Conservation (phyloP, 257 asterid genomes). For the Anisodus acutangulus region DNA sequence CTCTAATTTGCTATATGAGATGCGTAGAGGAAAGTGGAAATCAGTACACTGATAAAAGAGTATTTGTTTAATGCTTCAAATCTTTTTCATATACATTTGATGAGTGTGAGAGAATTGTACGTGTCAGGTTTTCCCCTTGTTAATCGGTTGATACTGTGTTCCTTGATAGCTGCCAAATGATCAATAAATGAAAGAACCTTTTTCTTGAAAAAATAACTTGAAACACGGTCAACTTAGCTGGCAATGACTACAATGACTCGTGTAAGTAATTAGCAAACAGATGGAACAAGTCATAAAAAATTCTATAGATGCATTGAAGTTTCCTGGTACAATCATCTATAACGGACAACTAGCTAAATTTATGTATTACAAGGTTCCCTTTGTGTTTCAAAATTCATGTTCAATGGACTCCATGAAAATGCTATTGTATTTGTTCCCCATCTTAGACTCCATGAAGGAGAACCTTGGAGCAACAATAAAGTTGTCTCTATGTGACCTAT, state of each 20-base stretch:
- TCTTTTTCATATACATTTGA: background rate
- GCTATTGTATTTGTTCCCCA: background rate
- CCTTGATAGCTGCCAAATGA: background rate
- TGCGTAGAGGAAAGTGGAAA: background rate
- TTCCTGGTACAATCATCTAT: background rate
- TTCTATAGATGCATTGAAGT: background rate
- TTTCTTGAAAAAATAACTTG: background rate
- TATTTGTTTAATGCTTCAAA: background rate
- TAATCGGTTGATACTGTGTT: background rate
- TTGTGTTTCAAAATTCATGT: background rate
- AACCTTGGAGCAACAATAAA: too few species aligned
- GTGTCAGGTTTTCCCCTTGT: constrained; percentile 14
- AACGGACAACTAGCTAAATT: background rate
- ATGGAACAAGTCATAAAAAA: background rate
- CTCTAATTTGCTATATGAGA: background rate
- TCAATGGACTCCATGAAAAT: background rate
- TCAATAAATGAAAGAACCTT: background rate
- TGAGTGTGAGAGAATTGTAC: background rate
- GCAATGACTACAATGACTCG: background rate
- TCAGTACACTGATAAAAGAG: background rate
- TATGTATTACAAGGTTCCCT: background rate
- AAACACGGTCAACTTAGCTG: background rate
- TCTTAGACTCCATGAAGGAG: too few species aligned
- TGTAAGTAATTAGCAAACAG: background rate
- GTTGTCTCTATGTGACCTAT: too few species aligned